Evolutionary conservation across 176 grass and related monocot genomes (phyloP), one percentile per base, ranked within the genome.

Genomic region (Phragmites australis): DNA sequence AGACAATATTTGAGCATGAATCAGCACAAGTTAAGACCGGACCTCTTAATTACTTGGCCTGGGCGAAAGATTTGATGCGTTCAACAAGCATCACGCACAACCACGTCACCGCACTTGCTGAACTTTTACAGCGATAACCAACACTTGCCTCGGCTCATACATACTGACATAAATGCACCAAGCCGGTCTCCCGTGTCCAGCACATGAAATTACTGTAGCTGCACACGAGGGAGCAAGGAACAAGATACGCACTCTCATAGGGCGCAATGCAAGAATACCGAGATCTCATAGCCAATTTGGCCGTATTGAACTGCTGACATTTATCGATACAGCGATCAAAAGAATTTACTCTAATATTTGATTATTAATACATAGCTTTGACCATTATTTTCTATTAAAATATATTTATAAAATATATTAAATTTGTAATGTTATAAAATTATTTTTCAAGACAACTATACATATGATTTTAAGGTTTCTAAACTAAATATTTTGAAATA

Each of bases 101-200:
- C 12, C 1, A 50, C 63, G 70, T 32, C 7, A 9, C 34, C 45
- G 27, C 68, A 25, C n/a, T 74, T 17, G 39, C 59, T 26, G 18
- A 76, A 44, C 70, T 55, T 66, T 31, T 6, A 51, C 69, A 6
- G 21, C 75, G 8, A 3, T 3, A 25, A 25, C 15, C 23, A 80
- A 74, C 80, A 83, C 22, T 60, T 44, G 14, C 42, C n/a, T 6
- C 18, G 8, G 60, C 25, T 22, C 25, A 84, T 70, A 72, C 68
- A 53, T 37, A 16, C 58, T 31, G 39, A 32, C 32, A 86, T 89
- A 70, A 89, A 89, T 81, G 82, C 54, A 64, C 0, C 62, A 55
- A 19, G 47, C 54, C 41, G 29, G 30, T 49, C 41, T 17, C 81
- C 87, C 81, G 76, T 88, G 81, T 84, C n/a, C 60, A 84, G 47